Evolutionary conservation across 2,329 filamentous ascomycete species (phyloP), one percentile per base, ranked within the genome.

Genomic region (Colletotrichum higginsianum): DNA sequence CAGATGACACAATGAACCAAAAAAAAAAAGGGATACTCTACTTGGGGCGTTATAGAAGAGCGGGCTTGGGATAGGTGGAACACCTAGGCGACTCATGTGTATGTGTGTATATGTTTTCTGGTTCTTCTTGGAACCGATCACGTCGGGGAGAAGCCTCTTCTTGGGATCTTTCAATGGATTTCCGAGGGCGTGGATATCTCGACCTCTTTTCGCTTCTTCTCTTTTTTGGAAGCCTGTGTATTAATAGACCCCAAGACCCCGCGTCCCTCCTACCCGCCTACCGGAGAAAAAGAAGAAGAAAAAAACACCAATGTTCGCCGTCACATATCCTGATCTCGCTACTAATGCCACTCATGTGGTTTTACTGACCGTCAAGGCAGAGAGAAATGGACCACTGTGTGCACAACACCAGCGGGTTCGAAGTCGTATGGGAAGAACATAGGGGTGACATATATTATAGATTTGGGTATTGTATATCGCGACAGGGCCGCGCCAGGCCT

Each of bases 391-490:
- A 40, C 30, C 18, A 56, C 53, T 15, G 4, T 2, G 12, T 40
- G 18, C 8, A 21, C 11, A 21, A 5, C 18, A 15, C 35, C 18
- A 21, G 2, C 18, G 8, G 30, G 30, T 40, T n/a, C 30, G n/a
- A 21, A 15, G 35, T 11, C 40, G 18, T 12, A n/a, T 40, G 35
- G 35, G 35, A 38, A 38, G 9, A 11, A 11, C 53, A 40, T 40
- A 21, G 5, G 8, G 35, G 35, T 38, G 2, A 38, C 8, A 38
- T 38, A 7, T n/a, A 9, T 40, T 15, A 15, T 7, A 12, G 18
- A 38, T 38, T 44, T 49, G 57, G 57, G 57, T 67, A 67, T 67
- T 42, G 52, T 49, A 44, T 52, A 30, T n/a, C 38, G 47, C 40
- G 65, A 30, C 40, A 23, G 16, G 40, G 49, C 38, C 15, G 26